These are phyloP conservation scores for Thermochaetoides thermophila DNA, from an alignment of 495 filamentous ascomycete species.

Conservation along the genomic window DNA sequence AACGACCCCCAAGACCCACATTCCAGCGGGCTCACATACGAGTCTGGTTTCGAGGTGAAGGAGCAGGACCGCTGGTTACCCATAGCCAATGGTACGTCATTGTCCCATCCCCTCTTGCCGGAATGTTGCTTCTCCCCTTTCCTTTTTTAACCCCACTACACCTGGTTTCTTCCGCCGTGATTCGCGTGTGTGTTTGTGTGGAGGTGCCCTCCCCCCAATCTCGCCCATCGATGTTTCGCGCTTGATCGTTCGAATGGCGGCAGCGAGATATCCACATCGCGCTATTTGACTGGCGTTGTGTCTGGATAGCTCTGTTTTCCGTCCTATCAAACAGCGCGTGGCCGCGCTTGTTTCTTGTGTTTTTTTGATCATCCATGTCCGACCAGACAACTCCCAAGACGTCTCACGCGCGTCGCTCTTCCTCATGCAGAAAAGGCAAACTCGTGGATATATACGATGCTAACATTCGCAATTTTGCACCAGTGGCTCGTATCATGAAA, in stretches of 20 bases:
- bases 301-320: too few relatives aligned
- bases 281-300: conserved; percentile 33
- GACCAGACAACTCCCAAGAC: conserved; percentile 35
- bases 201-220: conserved; percentile 14
- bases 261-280: too few relatives aligned
- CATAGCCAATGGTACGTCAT: conserved; percentile 90
- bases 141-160: conserved; percentile 21
- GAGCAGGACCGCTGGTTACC: conserved; percentile 99
- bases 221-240: too few relatives aligned
- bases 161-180: conserved; percentile 18
- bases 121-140: conserved; percentile 4
- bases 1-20: conserved; percentile 46
- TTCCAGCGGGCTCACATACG: conserved; percentile 36
- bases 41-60: conserved; percentile 97
- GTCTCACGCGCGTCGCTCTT: conserved; percentile 27
- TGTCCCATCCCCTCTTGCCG: not conserved
- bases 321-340: conserved; percentile 33
- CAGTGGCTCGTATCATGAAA: conserved; percentile 99
- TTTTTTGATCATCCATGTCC: too few relatives aligned
- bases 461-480: conserved; percentile 78
- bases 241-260: too few relatives aligned
- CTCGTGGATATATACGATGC: conserved; percentile 51
- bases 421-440: conserved; percentile 29
- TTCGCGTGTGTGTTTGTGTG: conserved; percentile 20
- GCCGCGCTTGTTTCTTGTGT: conserved; percentile 7